Conservation (phyloP, 129 eudicot species). For the Ambrosia artemisiifolia region DNA sequence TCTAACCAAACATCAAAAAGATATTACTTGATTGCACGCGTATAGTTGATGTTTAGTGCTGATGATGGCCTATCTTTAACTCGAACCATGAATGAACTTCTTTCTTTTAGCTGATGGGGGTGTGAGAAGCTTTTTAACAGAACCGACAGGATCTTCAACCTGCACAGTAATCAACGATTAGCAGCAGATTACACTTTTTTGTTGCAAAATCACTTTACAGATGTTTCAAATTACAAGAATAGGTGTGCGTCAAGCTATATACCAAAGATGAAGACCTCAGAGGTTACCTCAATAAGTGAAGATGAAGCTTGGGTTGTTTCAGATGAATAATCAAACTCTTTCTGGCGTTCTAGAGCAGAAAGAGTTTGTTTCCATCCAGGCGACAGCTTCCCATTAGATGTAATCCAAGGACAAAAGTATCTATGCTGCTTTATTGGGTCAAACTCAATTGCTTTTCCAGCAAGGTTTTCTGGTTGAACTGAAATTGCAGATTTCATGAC, state of each 20-base stretch:
- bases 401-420: conserved; percentile 90
- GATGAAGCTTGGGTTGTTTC: conserved; percentile 43
- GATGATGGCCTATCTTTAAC: conserved; percentile 30
- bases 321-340: conserved; percentile 48
- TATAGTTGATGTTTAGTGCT: not conserved
- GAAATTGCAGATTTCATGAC: conserved; percentile 25
- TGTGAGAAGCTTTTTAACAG: conserved; percentile 63
- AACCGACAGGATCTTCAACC: conserved; percentile 90
- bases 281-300: conserved; percentile 72
- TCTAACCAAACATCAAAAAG: not conserved
- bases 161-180: conserved; percentile 25
- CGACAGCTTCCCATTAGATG: conserved; percentile 44
- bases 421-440: conserved; percentile 93
- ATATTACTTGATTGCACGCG: conserved; percentile 10
- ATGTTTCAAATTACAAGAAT: not conserved
- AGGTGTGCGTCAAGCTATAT: not conserved
- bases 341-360: conserved; percentile 60
- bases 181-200: not conserved
- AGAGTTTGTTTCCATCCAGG: conserved; percentile 90
- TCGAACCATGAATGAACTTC: conserved; percentile 43
- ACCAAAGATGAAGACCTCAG: not conserved
- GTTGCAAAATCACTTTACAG: not conserved
- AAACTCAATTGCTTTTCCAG: conserved; percentile 48
- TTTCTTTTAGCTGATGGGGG: conserved; percentile 61
- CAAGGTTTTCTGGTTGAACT: conserved; percentile 14